Conservation (phyloP, 1,284 basidiomycete genomes). For the Polyporus tsugae region DNA sequence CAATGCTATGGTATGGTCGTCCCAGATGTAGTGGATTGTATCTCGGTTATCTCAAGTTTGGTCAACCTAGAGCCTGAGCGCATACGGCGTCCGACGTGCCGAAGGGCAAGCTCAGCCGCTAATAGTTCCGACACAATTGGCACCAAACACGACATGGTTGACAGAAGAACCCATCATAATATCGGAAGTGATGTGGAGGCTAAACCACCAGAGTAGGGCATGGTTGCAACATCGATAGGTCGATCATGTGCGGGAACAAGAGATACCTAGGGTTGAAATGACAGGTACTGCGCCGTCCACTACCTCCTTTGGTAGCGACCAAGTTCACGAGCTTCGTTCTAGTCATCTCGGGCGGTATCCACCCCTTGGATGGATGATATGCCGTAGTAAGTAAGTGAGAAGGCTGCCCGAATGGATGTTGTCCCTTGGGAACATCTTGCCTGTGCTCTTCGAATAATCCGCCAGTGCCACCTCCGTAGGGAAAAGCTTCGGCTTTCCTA, state of each 20-base stretch:
- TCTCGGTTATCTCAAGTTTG: no score
- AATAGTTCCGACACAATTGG: no score
- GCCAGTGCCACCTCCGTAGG: slow-evolving; percentile 3
- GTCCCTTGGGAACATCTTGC: slow-evolving; percentile 43
- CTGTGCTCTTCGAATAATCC: slow-evolving; percentile 40
- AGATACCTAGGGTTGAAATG: background rate
- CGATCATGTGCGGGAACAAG: background rate
- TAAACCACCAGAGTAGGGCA: background rate
- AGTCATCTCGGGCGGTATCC: background rate
- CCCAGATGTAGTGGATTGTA: no score
- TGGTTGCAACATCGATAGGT: background rate
- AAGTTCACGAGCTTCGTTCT: background rate
- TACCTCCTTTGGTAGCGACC: background rate
- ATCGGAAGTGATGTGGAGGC: background rate
- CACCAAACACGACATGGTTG: no score
- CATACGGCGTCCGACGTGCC: no score
- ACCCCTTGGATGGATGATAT: background rate
- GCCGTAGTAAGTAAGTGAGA: background rate
- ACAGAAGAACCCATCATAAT: background rate
- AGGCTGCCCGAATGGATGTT: slow-evolving; percentile 3
- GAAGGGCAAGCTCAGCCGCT: no score
- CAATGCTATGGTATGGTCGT: no score
- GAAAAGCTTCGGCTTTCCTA: slow-evolving; percentile 16
- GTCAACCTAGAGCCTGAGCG: no score
- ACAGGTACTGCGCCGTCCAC: background rate